Evolutionary conservation across 495 filamentous ascomycete species (phyloP).

Genomic region (Hyaloscypha finlandica): DNA sequence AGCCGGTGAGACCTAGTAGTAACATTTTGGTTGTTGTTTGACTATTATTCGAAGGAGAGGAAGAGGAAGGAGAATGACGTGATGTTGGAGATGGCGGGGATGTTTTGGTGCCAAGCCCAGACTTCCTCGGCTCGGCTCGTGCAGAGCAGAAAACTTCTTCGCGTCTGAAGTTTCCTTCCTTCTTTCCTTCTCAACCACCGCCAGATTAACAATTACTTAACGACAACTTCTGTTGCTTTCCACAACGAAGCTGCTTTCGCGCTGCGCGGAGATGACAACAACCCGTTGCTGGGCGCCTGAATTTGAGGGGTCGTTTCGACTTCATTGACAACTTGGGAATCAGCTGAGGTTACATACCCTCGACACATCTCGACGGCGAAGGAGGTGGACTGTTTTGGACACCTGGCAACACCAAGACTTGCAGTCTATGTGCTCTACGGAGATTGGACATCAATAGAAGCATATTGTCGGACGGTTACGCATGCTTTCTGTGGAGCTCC

Average conservation of each 20-base stretch:
- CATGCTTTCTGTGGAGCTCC: too few species aligned
- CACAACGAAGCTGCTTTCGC: conserved; percentile 63
- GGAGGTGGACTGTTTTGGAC: too few species aligned
- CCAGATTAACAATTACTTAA: conserved; percentile 46
- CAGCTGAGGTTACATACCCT: conserved; percentile 71
- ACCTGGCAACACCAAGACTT: too few species aligned
- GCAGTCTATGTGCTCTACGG: too few species aligned
- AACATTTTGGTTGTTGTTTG: conserved; percentile 60
- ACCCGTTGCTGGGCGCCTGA: conserved; percentile 81
- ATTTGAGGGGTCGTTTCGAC: conserved; percentile 69
- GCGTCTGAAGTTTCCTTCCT: not conserved
- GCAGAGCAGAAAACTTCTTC: not conserved
- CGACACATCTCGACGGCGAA: not conserved
- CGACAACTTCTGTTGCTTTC: conserved; percentile 52
- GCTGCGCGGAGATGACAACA: conserved; percentile 65
- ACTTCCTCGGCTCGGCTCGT: not conserved
- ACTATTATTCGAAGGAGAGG: not conserved
- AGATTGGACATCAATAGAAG: too few species aligned
- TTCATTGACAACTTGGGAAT: conserved; percentile 72
- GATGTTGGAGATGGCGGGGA: not conserved
- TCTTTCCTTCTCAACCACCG: not conserved
- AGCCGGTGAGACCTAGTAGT: conserved; percentile 93
- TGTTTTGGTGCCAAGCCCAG: not conserved
- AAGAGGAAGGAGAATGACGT: not conserved
- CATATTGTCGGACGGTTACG: too few species aligned